Conservation (phyloP, 2,329 filamentous ascomycete genomes). For the Talaromyces sp. region DNA sequence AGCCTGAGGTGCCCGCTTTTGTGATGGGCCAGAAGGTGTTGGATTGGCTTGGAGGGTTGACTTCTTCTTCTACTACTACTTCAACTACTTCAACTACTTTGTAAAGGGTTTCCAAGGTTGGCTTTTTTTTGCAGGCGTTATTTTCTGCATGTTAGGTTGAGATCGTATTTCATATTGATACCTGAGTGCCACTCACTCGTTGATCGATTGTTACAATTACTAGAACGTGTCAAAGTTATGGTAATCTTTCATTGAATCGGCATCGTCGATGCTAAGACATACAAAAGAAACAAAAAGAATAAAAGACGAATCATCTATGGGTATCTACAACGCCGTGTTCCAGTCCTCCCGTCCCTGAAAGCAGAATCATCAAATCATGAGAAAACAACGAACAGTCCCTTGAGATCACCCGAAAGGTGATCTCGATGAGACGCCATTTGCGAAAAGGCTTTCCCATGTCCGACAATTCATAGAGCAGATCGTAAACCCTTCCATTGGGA, state of each 20-base stretch:
- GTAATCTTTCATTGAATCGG: neutral
- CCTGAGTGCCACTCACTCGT: neutral
- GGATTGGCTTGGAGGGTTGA: constrained; percentile 29
- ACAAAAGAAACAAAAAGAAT: constrained; percentile 6
- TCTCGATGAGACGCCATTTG: neutral
- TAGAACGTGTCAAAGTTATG: neutral
- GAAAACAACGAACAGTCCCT: neutral
- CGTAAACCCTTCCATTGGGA: constrained; percentile 2
- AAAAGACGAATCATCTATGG: constrained; percentile 15
- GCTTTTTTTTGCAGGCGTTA: neutral
- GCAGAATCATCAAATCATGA: constrained; percentile 14
- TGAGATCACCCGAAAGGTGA: neutral
- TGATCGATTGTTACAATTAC: neutral
- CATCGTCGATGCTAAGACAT: constrained; percentile 8
- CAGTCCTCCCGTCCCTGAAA: constrained; percentile 10
- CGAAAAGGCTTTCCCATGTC: neutral
- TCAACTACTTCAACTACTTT: neutral
- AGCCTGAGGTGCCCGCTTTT: constrained; percentile 60
- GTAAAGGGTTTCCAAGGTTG: neutral
- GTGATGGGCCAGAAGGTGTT: constrained; percentile 47
- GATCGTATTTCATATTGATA: neutral
- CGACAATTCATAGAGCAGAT: constrained; percentile 14
- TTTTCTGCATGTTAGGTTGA: neutral
- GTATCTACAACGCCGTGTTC: constrained; percentile 19
- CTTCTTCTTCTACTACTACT: neutral